A percentile compares a stretch with the other conserved stretches of the same genome.
phyloP scores from a whole-genome alignment of 2,329 filamentous ascomycete species.

The Aspergillus neotritici region DNA sequence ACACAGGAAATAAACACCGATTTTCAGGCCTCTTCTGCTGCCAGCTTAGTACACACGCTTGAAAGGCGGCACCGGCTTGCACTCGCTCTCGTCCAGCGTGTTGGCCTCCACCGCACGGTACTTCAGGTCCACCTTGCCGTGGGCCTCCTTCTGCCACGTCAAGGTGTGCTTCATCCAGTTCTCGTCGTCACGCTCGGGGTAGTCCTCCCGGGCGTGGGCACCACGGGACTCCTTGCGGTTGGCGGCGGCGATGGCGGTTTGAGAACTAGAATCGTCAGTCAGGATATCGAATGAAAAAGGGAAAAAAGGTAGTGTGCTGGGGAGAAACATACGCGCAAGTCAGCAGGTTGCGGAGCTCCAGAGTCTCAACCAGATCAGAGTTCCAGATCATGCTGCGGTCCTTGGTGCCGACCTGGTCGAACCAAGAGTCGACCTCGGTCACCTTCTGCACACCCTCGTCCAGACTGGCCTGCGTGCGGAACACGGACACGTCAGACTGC shows the following conservation, averaged over 20 bases:
- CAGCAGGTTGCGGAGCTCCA: conserved; percentile 89
- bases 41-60: conserved; percentile 56
- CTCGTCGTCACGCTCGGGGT: conserved; percentile 86
- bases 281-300: neutral
- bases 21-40: conserved; percentile 26
- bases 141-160: conserved; percentile 88
- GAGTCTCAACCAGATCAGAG: conserved; percentile 90
- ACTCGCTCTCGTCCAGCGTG: conserved; percentile 92
- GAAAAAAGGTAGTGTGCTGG: neutral
- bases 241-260: conserved; percentile 85
- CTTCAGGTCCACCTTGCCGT: conserved; percentile 76
- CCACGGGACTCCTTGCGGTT: conserved; percentile 97
- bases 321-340: conserved; percentile 77
- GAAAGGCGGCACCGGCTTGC: conserved; percentile 93
- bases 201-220: conserved; percentile 95
- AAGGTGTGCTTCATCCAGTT: conserved; percentile 99
- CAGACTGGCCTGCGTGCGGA: conserved; percentile 88
- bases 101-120: conserved; percentile 78
- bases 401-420: conserved; percentile 83
- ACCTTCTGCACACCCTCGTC: conserved; percentile 91
- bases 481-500: conserved; percentile 95
- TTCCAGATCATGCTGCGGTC: conserved; percentile 99
- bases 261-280: conserved; percentile 51
- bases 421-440: conserved; percentile 72
- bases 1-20: conserved; percentile 26